phyloP scores from a whole-genome alignment of 1,284 basidiomycete species.

The Xanthoconium separans region DNA sequence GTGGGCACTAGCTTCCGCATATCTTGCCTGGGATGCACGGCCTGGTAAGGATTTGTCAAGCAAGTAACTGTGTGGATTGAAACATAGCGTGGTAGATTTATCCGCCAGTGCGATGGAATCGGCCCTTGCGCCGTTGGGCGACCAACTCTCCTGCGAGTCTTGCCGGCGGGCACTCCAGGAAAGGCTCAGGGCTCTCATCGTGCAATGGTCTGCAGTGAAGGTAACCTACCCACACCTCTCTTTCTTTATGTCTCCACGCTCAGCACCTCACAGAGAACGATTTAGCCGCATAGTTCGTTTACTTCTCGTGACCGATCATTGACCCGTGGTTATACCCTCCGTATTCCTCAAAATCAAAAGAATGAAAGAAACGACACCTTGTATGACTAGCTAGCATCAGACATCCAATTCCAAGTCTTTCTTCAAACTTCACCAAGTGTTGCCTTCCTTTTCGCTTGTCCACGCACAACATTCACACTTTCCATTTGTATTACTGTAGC shows the following conservation, averaged over 20 bases:
- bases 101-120: slow-evolving; percentile 61
- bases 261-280: slow-evolving; percentile 31
- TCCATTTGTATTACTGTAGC: slow-evolving; percentile 6
- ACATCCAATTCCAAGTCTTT: not conserved
- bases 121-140: slow-evolving; percentile 55
- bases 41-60: slow-evolving; percentile 44
- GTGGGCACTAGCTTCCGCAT: slow-evolving; percentile 66
- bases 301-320: not conserved
- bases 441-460: not conserved
- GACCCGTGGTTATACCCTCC: slow-evolving; percentile 11
- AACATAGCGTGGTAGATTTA: slow-evolving; percentile 41
- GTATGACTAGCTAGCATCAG: not conserved
- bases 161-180: slow-evolving; percentile 61
- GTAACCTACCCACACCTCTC: slow-evolving; percentile 35
- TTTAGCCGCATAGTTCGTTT: slow-evolving; percentile 17
- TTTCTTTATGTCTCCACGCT: slow-evolving; percentile 2
- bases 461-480: slow-evolving; percentile 4
- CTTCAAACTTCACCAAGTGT: not conserved
- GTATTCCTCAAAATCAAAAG: not conserved
- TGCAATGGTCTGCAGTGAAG: slow-evolving; percentile 79
- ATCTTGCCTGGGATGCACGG: slow-evolving; percentile 66
- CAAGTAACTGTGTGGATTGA: slow-evolving; percentile 9
- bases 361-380: not conserved
- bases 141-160: slow-evolving; percentile 58
- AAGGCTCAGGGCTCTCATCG: slow-evolving; percentile 63